Evolutionary conservation across 768 basidiomycete species (phyloP), one percentile per base, ranked within the genome.

Genomic region (Suillus plorans): DNA sequence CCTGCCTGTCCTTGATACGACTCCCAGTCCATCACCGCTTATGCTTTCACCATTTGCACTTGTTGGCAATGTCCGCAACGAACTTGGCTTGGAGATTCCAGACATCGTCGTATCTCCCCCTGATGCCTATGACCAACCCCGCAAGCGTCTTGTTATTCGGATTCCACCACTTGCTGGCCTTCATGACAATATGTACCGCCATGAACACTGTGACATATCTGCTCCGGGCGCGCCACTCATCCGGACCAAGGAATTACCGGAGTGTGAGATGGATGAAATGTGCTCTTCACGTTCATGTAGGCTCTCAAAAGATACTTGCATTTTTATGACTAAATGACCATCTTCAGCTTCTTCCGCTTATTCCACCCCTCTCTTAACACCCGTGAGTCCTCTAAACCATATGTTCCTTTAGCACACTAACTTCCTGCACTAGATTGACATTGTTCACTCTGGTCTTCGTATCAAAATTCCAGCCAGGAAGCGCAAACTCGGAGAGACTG

Each of bases 1-100:
- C 63, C 71, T 80, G 12, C 77, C 78, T 16, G 70, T 81, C 39
- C 66, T 79, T 28, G 80, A 80, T 58, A 65, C 69, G n/a, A 62
- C 70, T 36, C 64, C 56, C 13, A 41, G 56, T 45, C 55, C 63
- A 31, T 50, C 18, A 39, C 36, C 59, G 4, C n/a, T 57, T 14
- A 60, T 25, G 47, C 41, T 44, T 22, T 31, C 39, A 25, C 20
- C 25, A 7, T 16, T 18, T 22, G 49, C n/a, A 47, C n/a, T 36
- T 5, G 44, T 47, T 36, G 44, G 28, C 60, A 39, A 31, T 62
- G 4, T 13, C 16, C 13, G 49, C n/a, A 49, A 55, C 34, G 2
- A 25, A 31, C 65, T 66, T 42, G 62, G 55, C 34, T 36, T 63
- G 20, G 9, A 34, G 18, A 2, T 65, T 28, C 67, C 73, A n/a